A percentile compares a stretch with the other conserved stretches of the same genome.
phyloP scores from a whole-genome alignment of 805 yeast genomes.

The Candida parachauliodes region DNA sequence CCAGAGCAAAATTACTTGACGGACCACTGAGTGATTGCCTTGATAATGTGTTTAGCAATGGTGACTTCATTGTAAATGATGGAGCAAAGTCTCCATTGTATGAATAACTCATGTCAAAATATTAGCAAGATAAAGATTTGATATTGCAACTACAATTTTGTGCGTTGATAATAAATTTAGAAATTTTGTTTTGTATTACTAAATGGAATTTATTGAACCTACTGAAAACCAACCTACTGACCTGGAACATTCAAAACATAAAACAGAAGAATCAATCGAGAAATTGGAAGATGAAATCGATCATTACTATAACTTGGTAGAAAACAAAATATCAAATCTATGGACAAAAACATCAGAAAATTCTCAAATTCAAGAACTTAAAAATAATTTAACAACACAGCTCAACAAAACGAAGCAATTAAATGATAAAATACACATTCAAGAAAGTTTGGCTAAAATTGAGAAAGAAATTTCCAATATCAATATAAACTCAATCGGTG shows the following conservation, averaged over 20 bases:
- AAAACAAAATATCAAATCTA: constrained; percentile 29
- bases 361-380: constrained; percentile 32
- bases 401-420: constrained; percentile 25
- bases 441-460: constrained; percentile 11
- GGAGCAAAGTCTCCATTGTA: background rate
- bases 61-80: constrained; percentile 2
- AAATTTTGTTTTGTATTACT: background rate
- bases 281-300: constrained; percentile 54
- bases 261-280: constrained; percentile 51
- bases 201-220: constrained; percentile 5
- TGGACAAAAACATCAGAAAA: constrained; percentile 33
- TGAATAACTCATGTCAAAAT: background rate
- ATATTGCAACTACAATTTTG: background rate
- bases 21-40: constrained; percentile 1
- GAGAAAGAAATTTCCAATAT: constrained; percentile 14
- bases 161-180: background rate
- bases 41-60: background rate
- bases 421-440: constrained; percentile 19
- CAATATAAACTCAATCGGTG: constrained; percentile 19
- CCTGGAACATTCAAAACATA: background rate
- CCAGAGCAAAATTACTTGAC: constrained; percentile 1
- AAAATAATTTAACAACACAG: constrained; percentile 25
- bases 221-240: background rate
- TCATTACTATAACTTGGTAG: constrained; percentile 44
- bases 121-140: background rate